Conservation (phyloP, 2,329 filamentous ascomycete species). For the Alternaria ventricosa region DNA sequence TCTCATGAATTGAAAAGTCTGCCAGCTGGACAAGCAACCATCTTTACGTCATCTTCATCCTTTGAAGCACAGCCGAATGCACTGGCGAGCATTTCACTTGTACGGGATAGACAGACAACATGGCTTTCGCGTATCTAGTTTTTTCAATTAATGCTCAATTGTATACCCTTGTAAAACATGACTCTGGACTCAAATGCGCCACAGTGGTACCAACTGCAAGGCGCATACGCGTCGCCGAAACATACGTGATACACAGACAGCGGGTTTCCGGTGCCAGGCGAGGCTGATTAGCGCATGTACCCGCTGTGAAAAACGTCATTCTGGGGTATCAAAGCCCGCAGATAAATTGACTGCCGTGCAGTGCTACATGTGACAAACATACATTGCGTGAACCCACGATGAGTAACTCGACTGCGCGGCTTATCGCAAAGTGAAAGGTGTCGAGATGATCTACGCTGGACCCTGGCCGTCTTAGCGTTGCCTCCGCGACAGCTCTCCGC, state of each 20-base stretch:
- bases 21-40: background rate
- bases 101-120: background rate
- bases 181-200: background rate
- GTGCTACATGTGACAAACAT: background rate
- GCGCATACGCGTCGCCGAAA: slow-evolving; percentile 6
- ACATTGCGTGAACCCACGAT: background rate
- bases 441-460: slow-evolving; percentile 15
- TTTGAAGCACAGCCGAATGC: background rate
- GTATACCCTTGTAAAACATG: background rate
- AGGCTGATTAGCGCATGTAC: slow-evolving; percentile 5
- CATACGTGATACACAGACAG: slow-evolving; percentile 12
- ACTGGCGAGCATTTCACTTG: background rate
- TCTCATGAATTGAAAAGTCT: too few relatives aligned
- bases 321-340: background rate
- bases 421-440: background rate
- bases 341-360: background rate
- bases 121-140: background rate
- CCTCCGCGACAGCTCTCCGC: slow-evolving; percentile 30
- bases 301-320: background rate
- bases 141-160: background rate
- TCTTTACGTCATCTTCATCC: background rate
- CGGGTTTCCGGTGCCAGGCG: slow-evolving; percentile 13
- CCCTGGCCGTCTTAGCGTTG: slow-evolving; percentile 34
- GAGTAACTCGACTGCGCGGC: background rate
- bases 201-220: background rate